Conservation (phyloP, 176 grass and related monocot species). For the Oryza australiensis region DNA sequence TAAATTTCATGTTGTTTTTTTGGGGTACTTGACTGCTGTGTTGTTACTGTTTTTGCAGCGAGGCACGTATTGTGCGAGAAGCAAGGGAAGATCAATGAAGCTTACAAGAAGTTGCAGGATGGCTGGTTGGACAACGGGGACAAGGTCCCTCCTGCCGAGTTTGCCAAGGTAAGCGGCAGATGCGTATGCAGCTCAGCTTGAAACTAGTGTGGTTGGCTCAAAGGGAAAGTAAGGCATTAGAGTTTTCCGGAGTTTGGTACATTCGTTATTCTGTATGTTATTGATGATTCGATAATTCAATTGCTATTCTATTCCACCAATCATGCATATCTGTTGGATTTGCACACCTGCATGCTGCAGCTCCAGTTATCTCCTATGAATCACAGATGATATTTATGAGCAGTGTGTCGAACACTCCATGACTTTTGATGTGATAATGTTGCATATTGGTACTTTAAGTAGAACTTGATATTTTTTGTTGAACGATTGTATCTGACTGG, state of each 20-base stretch:
- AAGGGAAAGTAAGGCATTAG: neutral
- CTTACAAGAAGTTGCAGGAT: constrained; percentile 95
- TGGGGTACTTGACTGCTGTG: neutral
- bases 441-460: neutral
- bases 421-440: neutral
- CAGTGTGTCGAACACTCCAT: neutral
- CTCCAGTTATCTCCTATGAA: neutral
- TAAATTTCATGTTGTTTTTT: neutral
- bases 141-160: constrained; percentile 92
- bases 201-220: constrained; percentile 1
- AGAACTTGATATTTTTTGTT: neutral
- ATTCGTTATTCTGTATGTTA: neutral
- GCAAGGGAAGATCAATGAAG: constrained; percentile 96
- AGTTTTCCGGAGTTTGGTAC: neutral
- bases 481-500: neutral
- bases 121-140: constrained; percentile 93
- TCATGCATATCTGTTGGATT: neutral
- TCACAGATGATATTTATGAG: neutral
- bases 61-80: constrained; percentile 92
- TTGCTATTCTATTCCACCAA: neutral
- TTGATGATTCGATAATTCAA: neutral
- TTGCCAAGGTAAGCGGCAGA: constrained; percentile 61
- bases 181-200: neutral
- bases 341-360: neutral
- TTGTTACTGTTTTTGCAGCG: constrained; percentile 47